A percentile compares a stretch with the other conserved stretches of the same genome.
phyloP scores from a whole-genome alignment of 495 filamentous ascomycete species.

The Paragyromitra xinjiangensis region DNA sequence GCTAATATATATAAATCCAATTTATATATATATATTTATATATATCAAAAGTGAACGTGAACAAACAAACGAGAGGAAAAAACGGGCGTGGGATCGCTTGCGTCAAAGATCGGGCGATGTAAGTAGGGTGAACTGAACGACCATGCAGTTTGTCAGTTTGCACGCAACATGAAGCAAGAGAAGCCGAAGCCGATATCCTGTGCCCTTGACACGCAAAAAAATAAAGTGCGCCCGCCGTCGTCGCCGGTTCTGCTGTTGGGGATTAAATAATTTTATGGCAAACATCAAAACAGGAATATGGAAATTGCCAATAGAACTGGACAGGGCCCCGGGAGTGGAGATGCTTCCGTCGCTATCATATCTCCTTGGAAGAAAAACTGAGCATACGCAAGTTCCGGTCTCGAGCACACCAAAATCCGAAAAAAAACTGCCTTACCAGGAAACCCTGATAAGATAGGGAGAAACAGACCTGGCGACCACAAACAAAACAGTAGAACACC shows the following conservation, averaged over 20 bases:
- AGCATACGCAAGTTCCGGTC: constrained; percentile 20
- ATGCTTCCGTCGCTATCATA: constrained; percentile 32
- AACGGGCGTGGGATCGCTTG: constrained; percentile 48
- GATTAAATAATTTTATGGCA: constrained; percentile 40
- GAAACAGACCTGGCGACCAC: neutral
- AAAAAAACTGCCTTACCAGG: constrained; percentile 9
- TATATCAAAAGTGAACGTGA: neutral
- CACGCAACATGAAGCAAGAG: constrained; percentile 47
- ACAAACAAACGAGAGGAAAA: constrained; percentile 34
- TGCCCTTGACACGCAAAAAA: constrained; percentile 32
- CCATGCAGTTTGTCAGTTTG: constrained; percentile 48
- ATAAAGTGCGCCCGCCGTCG: constrained; percentile 22
- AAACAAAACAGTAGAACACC: constrained; percentile 32
- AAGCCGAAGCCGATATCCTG: constrained; percentile 49
- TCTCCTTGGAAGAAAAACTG: constrained; percentile 17
- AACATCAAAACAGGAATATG: constrained; percentile 38
- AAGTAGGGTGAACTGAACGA: constrained; percentile 29
- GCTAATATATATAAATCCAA: neutral
- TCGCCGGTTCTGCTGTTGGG: constrained; percentile 17
- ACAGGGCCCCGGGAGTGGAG: constrained; percentile 25
- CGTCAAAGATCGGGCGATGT: constrained; percentile 49
- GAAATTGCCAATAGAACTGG: constrained; percentile 49
- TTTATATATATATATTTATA: constrained; percentile 7
- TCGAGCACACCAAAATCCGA: constrained; percentile 22
- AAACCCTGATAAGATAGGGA: constrained; percentile 31